Conservation (phyloP, 2,329 filamentous ascomycete genomes). For the Fusarium sp. region DNA sequence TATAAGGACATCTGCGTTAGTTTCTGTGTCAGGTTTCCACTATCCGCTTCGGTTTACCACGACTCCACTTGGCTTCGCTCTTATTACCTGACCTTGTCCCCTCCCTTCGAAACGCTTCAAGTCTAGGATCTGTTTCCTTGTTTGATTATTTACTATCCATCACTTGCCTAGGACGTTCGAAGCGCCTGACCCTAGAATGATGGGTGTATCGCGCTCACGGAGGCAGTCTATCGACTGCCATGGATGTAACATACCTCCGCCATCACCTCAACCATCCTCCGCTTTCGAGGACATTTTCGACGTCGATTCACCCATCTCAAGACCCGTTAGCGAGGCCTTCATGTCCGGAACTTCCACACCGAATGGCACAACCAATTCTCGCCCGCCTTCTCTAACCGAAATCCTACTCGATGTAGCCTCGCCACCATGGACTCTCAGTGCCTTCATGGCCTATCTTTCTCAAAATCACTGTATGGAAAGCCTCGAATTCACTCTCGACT, state of each 20-base stretch:
- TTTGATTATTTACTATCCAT: conserved; percentile 21
- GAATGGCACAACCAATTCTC: conserved; percentile 48
- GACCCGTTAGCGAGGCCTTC: conserved; percentile 61
- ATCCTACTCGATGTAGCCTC: conserved; percentile 88
- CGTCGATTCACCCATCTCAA: conserved; percentile 57
- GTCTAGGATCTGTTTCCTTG: conserved; percentile 14
- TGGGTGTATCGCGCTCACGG: conserved; percentile 61
- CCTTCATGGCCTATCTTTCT: conserved; percentile 96
- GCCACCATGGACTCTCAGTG: conserved; percentile 88
- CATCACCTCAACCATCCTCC: conserved; percentile 58
- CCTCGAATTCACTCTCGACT: conserved; percentile 95
- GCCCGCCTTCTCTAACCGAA: conserved; percentile 79
- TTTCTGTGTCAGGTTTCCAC: conserved; percentile 35
- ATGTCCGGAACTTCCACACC: conserved; percentile 55
- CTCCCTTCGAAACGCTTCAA: conserved; percentile 29
- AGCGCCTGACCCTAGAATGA: conserved; percentile 46
- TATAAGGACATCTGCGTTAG: conserved; percentile 38
- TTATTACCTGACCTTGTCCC: conserved; percentile 41
- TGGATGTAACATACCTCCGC: conserved; percentile 55
- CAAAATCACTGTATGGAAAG: conserved; percentile 98
- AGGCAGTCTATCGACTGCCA: conserved; percentile 58
- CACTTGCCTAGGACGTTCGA: conserved; percentile 35
- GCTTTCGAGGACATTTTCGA: conserved; percentile 59
- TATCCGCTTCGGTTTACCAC: conserved; percentile 32
- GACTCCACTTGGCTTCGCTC: conserved; percentile 29